Percentiles rank a stretch among this genome's conserved stretches.
These are phyloP conservation scores for Leccinum variicolor DNA, from an alignment of 768 basidiomycete genomes.

Conservation along the genomic window DNA sequence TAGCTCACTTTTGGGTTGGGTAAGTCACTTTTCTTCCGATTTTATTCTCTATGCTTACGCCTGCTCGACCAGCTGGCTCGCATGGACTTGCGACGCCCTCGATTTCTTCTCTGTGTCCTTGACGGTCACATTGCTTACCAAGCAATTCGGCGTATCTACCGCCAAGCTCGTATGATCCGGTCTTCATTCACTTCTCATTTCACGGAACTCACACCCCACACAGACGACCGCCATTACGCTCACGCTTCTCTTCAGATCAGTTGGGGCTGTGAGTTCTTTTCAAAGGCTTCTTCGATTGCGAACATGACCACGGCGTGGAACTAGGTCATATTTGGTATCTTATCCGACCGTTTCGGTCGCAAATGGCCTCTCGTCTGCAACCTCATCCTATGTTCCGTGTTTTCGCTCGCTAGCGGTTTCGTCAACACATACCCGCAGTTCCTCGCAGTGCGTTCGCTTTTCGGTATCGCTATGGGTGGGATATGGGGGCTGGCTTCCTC, in stretches of 20 bases:
- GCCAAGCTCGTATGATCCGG: slow-evolving; percentile 40
- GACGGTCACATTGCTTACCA: slow-evolving; percentile 43
- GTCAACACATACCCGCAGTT: slow-evolving; percentile 74
- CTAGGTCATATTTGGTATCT: slow-evolving; percentile 69
- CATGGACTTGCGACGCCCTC: slow-evolving; percentile 85
- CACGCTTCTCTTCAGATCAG: slow-evolving; percentile 86
- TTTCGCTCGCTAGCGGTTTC: slow-evolving; percentile 82
- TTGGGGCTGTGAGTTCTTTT: slow-evolving; percentile 52
- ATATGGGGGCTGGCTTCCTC: slow-evolving; percentile 84
- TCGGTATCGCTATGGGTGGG: slow-evolving; percentile 87
- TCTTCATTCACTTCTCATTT: not conserved
- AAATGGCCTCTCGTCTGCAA: slow-evolving; percentile 91
- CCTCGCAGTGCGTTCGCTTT: slow-evolving; percentile 77
- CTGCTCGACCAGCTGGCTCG: slow-evolving; percentile 57
- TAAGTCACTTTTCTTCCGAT: slow-evolving; percentile 17
- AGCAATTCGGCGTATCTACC: slow-evolving; percentile 44
- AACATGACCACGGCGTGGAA: not conserved
- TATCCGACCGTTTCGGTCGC: slow-evolving; percentile 87
- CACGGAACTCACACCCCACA: not conserved
- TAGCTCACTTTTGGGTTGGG: slow-evolving; percentile 60
- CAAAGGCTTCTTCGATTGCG: not conserved
- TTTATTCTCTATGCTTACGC: not conserved
- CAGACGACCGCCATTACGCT: slow-evolving; percentile 84
- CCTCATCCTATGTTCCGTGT: slow-evolving; percentile 61
- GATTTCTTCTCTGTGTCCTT: slow-evolving; percentile 83